Conservation (phyloP, 768 basidiomycete species). For the Calocybe gangraenosa region DNA sequence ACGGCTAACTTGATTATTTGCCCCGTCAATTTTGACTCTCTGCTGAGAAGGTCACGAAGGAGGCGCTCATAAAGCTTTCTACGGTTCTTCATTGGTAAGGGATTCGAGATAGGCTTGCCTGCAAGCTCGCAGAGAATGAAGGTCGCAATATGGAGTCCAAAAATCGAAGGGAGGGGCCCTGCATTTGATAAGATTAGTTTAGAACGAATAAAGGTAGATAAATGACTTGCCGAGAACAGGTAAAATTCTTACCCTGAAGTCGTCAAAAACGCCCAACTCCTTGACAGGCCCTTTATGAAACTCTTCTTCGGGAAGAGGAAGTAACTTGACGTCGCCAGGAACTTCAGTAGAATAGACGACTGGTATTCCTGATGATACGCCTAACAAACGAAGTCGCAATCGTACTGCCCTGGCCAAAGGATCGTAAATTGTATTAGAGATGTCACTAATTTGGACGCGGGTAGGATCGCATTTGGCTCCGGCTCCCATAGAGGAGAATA, state of each 20-base stretch:
- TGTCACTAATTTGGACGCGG: slow-evolving; percentile 91
- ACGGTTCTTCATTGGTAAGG: slow-evolving; percentile 81
- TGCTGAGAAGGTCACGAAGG: slow-evolving; percentile 67
- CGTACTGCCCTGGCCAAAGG: slow-evolving; percentile 92
- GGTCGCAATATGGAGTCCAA: slow-evolving; percentile 86
- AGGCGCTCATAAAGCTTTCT: slow-evolving; percentile 81
- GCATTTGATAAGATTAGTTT: neutral
- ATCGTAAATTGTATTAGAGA: slow-evolving; percentile 89
- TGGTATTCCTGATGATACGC: slow-evolving; percentile 65
- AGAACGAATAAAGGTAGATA: neutral
- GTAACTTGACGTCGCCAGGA: slow-evolving; percentile 79
- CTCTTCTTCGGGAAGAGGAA: slow-evolving; percentile 90
- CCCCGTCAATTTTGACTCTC: slow-evolving; percentile 68
- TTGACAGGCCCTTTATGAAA: slow-evolving; percentile 86
- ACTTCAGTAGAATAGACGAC: slow-evolving; percentile 97
- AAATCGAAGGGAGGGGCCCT: slow-evolving; percentile 85
- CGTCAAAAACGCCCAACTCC: slow-evolving; percentile 86
- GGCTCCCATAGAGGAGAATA: slow-evolving; percentile 97
- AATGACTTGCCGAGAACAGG: slow-evolving; percentile 73
- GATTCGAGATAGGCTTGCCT: slow-evolving; percentile 77
- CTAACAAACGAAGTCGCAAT: slow-evolving; percentile 60
- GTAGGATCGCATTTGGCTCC: slow-evolving; percentile 94
- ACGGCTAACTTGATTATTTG: slow-evolving; percentile 51
- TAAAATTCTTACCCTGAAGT: slow-evolving; percentile 90
- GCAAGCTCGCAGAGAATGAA: slow-evolving; percentile 87